These are phyloP conservation scores for Lodderomyces oxycetoniae DNA, from an alignment of 1,139 yeast species.

Conservation along the genomic window DNA sequence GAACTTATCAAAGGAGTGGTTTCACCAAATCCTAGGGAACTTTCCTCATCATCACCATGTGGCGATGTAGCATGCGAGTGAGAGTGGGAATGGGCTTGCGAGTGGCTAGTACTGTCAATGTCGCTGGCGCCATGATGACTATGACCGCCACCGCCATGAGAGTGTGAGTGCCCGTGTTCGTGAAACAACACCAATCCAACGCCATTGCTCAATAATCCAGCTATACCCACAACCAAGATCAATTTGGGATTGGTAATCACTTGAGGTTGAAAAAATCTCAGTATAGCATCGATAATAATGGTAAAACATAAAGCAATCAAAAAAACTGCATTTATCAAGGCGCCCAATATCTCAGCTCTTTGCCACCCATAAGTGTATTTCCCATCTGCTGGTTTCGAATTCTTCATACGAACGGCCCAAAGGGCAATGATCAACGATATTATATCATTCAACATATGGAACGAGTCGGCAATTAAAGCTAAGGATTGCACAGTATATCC, in stretches of 20 bases:
- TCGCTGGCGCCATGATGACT: constrained; percentile 3
- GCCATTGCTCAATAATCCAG: constrained; percentile 78
- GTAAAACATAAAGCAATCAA: constrained; percentile 88
- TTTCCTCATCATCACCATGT: constrained; percentile 8
- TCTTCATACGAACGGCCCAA: constrained; percentile 94
- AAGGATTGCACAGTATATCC: constrained; percentile 89
- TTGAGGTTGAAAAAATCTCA: constrained; percentile 79
- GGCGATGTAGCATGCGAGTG: constrained; percentile 17
- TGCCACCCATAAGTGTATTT: constrained; percentile 95
- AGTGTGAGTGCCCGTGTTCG: constrained; percentile 77
- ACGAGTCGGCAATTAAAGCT: constrained; percentile 92
- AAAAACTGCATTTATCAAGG: constrained; percentile 89
- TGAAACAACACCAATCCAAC: constrained; percentile 85
- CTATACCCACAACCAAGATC: constrained; percentile 73
- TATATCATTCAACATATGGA: constrained; percentile 96
- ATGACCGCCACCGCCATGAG: constrained; percentile 28
- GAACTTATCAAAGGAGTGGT: constrained; percentile 12
- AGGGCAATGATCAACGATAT: constrained; percentile 84
- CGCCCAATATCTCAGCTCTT: constrained; percentile 92
- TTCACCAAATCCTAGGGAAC: constrained; percentile 13
- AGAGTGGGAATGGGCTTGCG: constrained; percentile 18
- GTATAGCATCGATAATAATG: constrained; percentile 87
- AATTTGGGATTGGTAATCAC: constrained; percentile 74
- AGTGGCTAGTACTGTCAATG: too few relatives aligned
- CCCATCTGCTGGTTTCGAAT: constrained; percentile 76